A percentile compares a stretch with the other conserved stretches of the same genome.
phyloP scores from a whole-genome alignment of 768 basidiomycete species.

The Pulveroboletus ravenelii region DNA sequence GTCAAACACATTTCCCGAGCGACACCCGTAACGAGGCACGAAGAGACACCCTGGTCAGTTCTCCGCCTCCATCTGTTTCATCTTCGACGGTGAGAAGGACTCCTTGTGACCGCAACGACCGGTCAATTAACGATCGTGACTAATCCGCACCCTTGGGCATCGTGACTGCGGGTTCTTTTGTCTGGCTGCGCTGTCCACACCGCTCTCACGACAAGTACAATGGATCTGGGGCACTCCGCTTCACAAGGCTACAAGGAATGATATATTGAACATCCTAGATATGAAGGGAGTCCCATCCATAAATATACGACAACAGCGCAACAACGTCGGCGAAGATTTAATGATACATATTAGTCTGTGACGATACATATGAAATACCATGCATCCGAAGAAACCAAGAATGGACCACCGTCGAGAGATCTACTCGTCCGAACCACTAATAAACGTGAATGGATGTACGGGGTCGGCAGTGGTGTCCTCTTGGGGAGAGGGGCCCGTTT shows the following conservation, averaged over 20 bases:
- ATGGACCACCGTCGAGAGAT: background rate
- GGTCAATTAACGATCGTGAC: background rate
- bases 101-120: conserved; percentile 13
- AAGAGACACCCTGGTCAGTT: conserved; percentile 13
- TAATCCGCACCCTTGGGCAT: background rate
- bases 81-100: conserved; percentile 14
- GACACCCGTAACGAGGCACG: conserved; percentile 18
- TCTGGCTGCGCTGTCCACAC: background rate
- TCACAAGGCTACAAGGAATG: conserved; percentile 19
- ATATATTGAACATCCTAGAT: conserved; percentile 11
- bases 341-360: conserved; percentile 21
- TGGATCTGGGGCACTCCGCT: background rate
- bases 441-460: conserved; percentile 31
- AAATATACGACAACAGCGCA: conserved; percentile 13
- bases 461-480: conserved; percentile 23
- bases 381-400: conserved; percentile 6
- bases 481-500: conserved; percentile 29
- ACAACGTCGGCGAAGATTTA: conserved; percentile 12
- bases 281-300: conserved; percentile 13
- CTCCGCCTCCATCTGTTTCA: conserved; percentile 21
- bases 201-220: conserved; percentile 4
- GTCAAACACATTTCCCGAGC: conserved; percentile 13
- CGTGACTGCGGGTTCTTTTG: background rate
- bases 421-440: conserved; percentile 27
- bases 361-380: conserved; percentile 22